A percentile compares a stretch with the other conserved stretches of the same genome.
Evolutionary conservation across 129 eudicot species (phyloP).

Genomic region (sunflower (Helianthus annuus)): DNA sequence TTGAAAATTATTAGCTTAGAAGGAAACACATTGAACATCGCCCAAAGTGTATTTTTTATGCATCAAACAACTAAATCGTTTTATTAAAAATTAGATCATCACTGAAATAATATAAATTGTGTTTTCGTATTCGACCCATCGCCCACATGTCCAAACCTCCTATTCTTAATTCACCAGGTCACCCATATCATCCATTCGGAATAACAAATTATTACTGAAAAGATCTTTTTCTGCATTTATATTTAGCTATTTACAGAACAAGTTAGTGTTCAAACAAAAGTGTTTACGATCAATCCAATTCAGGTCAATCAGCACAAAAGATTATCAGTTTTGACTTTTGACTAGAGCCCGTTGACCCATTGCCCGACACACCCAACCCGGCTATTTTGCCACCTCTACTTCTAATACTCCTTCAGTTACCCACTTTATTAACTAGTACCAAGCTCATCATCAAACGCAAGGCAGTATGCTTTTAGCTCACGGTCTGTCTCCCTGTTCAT

Average conservation of each 20-base stretch:
- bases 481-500: conserved; percentile 99
- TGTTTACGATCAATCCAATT: neutral
- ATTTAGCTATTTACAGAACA: neutral
- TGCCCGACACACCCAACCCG: neutral
- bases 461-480: conserved; percentile 95
- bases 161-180: neutral
- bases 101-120: neutral
- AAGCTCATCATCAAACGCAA: conserved; percentile 92
- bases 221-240: neutral
- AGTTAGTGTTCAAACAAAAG: neutral
- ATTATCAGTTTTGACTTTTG: neutral
- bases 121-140: neutral
- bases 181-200: neutral
- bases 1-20: neutral
- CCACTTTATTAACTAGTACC: conserved; percentile 50
- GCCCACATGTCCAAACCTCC: conserved; percentile 11
- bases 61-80: neutral
- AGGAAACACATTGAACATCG: neutral
- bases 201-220: neutral
- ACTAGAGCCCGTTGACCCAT: neutral
- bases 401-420: conserved; percentile 22
- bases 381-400: conserved; percentile 17
- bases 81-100: neutral
- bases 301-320: neutral
- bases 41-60: neutral